Base-by-base conservation (phyloP, 106 monocot genomes). In the Dactylorhiza incarnata region DNA sequence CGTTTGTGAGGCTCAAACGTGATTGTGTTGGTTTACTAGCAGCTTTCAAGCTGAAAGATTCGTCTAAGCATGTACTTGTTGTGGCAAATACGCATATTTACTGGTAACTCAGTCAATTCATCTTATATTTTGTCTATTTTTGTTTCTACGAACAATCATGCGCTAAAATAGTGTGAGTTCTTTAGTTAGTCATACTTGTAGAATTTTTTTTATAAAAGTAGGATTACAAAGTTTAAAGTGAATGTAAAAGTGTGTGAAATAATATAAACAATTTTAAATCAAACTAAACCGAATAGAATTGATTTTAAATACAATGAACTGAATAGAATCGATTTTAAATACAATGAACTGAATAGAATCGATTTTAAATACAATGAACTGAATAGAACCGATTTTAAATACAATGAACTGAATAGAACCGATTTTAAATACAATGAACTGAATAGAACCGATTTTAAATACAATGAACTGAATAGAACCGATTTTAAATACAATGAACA, bases 41-140 rank as follows among this genome's bases (percentile, higher is more conserved):
- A 37, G 95, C 93, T 46, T 95, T 93, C 80, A 90, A 83, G 73
- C 87, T 95, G 43, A 90, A 73, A 22, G 78, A 85, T 81, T 76
- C 86, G 73, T 87, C 83, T 76, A 78, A 84, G 66, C 85, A 82
- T 77, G 0, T 90, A 14, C 77, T 96, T 76, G 72, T 96, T 75
- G 79, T 96, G 71, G 93, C 90, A 73, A 96, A 91, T 56, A 96
- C 93, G 44, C 95, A 96, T 62, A 89, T 96, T 79, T 96, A 93
- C 54, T 96, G 93, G 95, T 90, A 85, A 75, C 22, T 48, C 16
- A 69, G 3, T 79, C 7, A 48, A 15, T 17, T 65, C 43, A 14
- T 43, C 50, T 51, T 48, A 25, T 48, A 25, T 8, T 29, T 72
- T 20, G 15, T 71, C 13, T 47, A 10, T 71, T 53, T 52, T 9